These are phyloP conservation scores for Asterophora lycoperdoides DNA, from an alignment of 768 basidiomycete species.

Conservation along the genomic window DNA sequence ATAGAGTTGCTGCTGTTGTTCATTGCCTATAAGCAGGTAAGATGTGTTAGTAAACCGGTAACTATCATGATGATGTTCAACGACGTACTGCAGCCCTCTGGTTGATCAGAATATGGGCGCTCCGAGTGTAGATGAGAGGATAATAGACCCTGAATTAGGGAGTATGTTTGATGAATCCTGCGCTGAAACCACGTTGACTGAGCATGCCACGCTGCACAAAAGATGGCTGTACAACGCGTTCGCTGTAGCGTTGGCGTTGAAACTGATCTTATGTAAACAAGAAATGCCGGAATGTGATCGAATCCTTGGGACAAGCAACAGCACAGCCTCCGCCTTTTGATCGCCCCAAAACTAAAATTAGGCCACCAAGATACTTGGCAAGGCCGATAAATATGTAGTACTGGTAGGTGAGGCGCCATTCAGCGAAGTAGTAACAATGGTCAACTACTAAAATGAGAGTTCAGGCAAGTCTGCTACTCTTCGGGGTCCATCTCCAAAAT, in stretches of 20 bases:
- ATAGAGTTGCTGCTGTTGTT: constrained; percentile 8
- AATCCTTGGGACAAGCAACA: neutral
- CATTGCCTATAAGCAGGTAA: constrained; percentile 5
- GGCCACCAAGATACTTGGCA: no score
- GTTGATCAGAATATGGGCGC: no score
- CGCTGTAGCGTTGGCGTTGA: neutral
- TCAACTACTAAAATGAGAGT: neutral
- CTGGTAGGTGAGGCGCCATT: constrained; percentile 1
- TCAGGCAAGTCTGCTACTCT: constrained; percentile 29
- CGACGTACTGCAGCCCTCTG: neutral
- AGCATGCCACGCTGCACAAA: constrained; percentile 1
- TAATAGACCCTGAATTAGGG: no score
- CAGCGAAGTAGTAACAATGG: neutral
- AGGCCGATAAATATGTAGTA: no score
- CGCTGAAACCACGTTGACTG: neutral
- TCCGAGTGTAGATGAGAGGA: neutral
- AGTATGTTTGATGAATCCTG: neutral
- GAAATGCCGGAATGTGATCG: neutral
- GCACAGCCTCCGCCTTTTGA: constrained; percentile 6
- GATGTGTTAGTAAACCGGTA: neutral
- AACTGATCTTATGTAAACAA: constrained; percentile 11
- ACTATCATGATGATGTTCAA: neutral
- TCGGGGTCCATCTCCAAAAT: constrained; percentile 37
- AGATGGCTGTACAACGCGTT: neutral
- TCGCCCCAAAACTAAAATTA: no score